A percentile compares a stretch with the other conserved stretches of the same genome.
Conservation (phyloP, 2,329 filamentous ascomycete species). For the Colletotrichum echinochloae region DNA sequence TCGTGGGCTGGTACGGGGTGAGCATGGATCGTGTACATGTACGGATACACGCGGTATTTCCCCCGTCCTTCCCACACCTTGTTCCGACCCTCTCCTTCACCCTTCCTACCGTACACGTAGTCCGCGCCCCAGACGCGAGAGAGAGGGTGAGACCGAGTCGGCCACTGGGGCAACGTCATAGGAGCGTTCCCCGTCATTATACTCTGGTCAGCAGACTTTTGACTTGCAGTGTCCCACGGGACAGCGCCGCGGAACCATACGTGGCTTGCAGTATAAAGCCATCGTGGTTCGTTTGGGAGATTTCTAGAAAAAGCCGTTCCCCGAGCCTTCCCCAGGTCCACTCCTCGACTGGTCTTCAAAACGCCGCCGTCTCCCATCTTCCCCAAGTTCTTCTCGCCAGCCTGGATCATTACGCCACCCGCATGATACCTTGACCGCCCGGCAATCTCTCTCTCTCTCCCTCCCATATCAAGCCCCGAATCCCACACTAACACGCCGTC, state of each 20-base stretch:
- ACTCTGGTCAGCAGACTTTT: slow-evolving; percentile 16
- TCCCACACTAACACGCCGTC: neutral
- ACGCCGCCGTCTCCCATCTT: neutral
- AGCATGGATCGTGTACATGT: slow-evolving; percentile 14
- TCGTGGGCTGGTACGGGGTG: neutral
- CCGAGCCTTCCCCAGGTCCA: no score
- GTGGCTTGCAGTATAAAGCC: slow-evolving; percentile 36
- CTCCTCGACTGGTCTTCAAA: neutral
- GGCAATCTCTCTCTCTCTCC: neutral
- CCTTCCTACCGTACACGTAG: no score
- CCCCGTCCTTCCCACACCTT: slow-evolving; percentile 22
- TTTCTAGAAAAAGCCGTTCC: neutral
- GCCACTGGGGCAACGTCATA: slow-evolving; percentile 37
- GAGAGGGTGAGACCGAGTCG: slow-evolving; percentile 31
- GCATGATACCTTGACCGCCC: slow-evolving; percentile 11
- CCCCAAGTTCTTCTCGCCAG: neutral
- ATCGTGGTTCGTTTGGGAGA: slow-evolving; percentile 12
- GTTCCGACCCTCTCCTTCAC: neutral
- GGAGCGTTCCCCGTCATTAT: slow-evolving; percentile 17
- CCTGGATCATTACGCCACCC: neutral
- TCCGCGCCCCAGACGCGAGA: slow-evolving; percentile 32
- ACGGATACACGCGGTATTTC: slow-evolving; percentile 8
- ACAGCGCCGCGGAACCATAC: neutral
- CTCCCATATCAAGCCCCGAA: neutral
- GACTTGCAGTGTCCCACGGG: slow-evolving; percentile 8